phyloP scores from a whole-genome alignment of 2,329 filamentous ascomycete genomes.

The Pseudogymnoascus sp. region DNA sequence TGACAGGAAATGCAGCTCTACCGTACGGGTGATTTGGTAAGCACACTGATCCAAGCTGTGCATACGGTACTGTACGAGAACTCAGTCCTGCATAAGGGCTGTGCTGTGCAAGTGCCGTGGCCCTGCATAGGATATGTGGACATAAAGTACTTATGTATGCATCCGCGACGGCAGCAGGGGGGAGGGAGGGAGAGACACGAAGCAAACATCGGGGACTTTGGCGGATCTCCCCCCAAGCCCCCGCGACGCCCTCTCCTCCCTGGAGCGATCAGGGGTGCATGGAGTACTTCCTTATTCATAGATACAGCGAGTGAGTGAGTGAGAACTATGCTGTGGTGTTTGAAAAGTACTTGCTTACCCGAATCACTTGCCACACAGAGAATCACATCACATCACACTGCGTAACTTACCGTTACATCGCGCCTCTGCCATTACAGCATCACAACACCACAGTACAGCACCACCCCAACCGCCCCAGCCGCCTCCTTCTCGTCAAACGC shows the following conservation, averaged over 20 bases:
- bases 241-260: not conserved
- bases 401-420: not conserved
- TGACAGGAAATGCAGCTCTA: not conserved
- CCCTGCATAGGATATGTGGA: not conserved
- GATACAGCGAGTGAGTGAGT: not conserved
- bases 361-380: not conserved
- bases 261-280: slow-evolving; percentile 4
- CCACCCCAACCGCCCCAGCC: not conserved
- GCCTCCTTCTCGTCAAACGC: not conserved
- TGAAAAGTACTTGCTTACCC: not conserved
- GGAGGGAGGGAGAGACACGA: not conserved
- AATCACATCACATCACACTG: not conserved
- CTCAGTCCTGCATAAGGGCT: not conserved
- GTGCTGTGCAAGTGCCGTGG: not conserved
- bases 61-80: not conserved
- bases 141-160: not conserved
- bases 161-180: not conserved
- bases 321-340: not conserved
- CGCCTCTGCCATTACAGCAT: not conserved
- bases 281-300: not conserved
- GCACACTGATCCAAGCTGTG: not conserved
- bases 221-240: not conserved
- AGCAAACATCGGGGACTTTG: slow-evolving; percentile 2
- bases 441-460: not conserved
- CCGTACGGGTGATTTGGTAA: not conserved